Conservation (phyloP, 2,329 filamentous ascomycete genomes). For the Mariannaea sp. region DNA sequence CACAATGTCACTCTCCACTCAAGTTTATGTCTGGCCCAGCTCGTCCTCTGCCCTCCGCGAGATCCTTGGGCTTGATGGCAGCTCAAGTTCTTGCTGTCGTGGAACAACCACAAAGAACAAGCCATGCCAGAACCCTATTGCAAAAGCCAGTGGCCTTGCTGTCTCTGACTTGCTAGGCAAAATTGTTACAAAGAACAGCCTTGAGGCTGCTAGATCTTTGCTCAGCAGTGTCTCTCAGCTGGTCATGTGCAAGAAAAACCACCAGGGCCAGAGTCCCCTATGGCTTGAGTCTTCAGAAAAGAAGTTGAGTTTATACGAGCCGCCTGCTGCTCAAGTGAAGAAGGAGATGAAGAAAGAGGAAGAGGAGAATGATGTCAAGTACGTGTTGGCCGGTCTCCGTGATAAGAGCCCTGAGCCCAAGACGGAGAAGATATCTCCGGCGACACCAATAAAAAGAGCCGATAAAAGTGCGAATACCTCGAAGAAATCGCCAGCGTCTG, state of each 20-base stretch:
- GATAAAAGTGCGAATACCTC: constrained; percentile 5
- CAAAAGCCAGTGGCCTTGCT: constrained; percentile 1
- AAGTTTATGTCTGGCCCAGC: constrained; percentile 9
- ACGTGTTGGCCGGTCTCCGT: not conserved
- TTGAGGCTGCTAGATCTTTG: constrained; percentile 18
- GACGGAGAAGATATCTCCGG: not conserved
- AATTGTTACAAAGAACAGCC: constrained; percentile 15
- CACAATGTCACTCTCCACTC: constrained; percentile 6
- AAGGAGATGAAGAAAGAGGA: constrained; percentile 22
- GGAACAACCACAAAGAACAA: not conserved
- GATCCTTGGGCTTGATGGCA: constrained; percentile 8
- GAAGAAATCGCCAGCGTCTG: not conserved
- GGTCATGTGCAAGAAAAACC: constrained; percentile 22
- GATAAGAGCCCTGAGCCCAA: not conserved
- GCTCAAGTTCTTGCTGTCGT: constrained; percentile 19
- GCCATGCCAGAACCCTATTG: constrained; percentile 9
- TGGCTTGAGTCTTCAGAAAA: constrained; percentile 23
- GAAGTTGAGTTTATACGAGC: constrained; percentile 6
- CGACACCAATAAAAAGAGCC: not conserved
- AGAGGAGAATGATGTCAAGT: constrained; percentile 8
- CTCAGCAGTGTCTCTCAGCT: constrained; percentile 23
- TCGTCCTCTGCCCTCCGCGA: constrained; percentile 6
- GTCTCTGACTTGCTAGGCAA: constrained; percentile 19
- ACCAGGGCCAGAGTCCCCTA: not conserved
- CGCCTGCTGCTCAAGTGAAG: constrained; percentile 12